Evolutionary conservation across 441 rosid species (phyloP).

Genomic region (Croton laevigatus): DNA sequence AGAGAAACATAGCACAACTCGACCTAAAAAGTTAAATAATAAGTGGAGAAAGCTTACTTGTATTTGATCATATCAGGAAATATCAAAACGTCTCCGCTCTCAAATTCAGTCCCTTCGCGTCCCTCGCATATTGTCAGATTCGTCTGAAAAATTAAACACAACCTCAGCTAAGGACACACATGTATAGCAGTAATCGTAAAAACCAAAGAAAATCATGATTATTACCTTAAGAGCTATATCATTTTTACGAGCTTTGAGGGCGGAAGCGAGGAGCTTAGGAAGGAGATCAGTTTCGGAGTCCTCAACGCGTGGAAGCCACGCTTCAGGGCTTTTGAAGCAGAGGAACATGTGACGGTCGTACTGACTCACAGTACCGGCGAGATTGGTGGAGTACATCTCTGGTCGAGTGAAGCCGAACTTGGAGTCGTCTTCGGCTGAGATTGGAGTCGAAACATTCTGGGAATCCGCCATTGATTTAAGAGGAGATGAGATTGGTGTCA

Average conservation of each 20-base stretch:
- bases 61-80: constrained; percentile 92
- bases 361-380: constrained; percentile 59
- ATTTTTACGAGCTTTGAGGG: constrained; percentile 59
- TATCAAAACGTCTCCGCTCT: constrained; percentile 75
- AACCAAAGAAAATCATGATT: constrained; percentile 6
- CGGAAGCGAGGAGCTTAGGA: constrained; percentile 59
- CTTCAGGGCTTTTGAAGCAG: constrained; percentile 52
- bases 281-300: constrained; percentile 46
- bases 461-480: constrained; percentile 37
- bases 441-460: constrained; percentile 19
- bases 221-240: constrained; percentile 58
- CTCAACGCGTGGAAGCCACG: constrained; percentile 75
- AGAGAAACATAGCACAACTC: not conserved
- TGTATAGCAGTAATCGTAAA: constrained; percentile 4
- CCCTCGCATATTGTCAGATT: constrained; percentile 66
- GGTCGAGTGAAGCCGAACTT: constrained; percentile 62
- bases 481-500: not conserved
- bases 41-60: constrained; percentile 46
- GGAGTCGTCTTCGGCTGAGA: constrained; percentile 41
- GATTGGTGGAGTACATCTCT: constrained; percentile 66
- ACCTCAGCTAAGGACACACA: not conserved
- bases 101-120: constrained; percentile 45
- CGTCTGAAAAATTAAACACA: constrained; percentile 38
- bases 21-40: not conserved
- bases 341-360: constrained; percentile 85